Base-by-base conservation (phyloP, 208 protist species). In the Eutreptiella sp. region DNA sequence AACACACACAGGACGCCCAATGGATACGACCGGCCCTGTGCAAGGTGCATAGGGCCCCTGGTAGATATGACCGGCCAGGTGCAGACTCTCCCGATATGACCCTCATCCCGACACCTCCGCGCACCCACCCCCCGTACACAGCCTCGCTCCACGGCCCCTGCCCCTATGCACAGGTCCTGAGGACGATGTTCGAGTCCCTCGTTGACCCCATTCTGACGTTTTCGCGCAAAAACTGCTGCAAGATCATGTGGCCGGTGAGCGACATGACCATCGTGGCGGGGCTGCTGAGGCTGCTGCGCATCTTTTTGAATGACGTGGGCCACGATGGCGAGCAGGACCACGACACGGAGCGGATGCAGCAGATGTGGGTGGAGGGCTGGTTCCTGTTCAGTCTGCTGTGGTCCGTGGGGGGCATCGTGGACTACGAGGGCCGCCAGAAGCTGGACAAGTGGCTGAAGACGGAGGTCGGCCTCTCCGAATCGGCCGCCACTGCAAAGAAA, bases 371-470 rank as follows among this genome's bases (percentile, higher is more conserved):
- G 23, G 84, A 92, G 54, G 80, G 77, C 11, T 88, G 88, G 76
- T 94, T 94, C 68, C 52, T 97, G 46, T 95, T 96, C 61, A 78
- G 81, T 11, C 60, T 94, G 4, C 67, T 92, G 0, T 97, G 92
- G 90, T 87, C 84, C 1, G 64, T 95, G 33, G 92, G 90, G 27
- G 89, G 81, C 28, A 92, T 85, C 46, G 80, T 93, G 48, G 82
- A 82, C 55, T 80, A 69, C 32, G 75, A 79, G 52, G 80, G 85
- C 45, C 74, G 87, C 19, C 38, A 70, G 14, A 50, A 65, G 11
- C 89, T 96, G 64, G 93, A 84, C 72, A 42, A 36, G 14, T 70
- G 76, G 38, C 73, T 97, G 23, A 86, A 88, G 38, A 59, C 76
- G 24, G 62, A 39, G 16, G 68, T 80, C 36, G 53, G 53, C 11